A percentile compares a stretch with the other conserved stretches of the same genome.
Conservation (phyloP, 805 yeast species). For the Candida sithepensis region DNA sequence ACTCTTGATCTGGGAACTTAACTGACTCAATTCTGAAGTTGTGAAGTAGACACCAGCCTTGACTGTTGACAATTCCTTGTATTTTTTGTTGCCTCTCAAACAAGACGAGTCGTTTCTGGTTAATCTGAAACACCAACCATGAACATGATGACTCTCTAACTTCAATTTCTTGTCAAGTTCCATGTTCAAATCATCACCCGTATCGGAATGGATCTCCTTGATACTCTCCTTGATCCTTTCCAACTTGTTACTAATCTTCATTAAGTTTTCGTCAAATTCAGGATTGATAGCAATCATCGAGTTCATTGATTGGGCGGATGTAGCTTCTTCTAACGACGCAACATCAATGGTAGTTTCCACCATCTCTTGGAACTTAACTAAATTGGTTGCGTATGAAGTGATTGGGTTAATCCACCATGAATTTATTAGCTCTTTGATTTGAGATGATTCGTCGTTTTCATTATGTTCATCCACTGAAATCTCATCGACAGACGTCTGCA, state of each 20-base stretch:
- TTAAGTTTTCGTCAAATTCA: slow-evolving; percentile 79
- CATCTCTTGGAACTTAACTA: slow-evolving; percentile 72
- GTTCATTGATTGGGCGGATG: slow-evolving; percentile 36
- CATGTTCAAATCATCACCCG: slow-evolving; percentile 71
- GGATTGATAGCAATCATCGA: slow-evolving; percentile 69
- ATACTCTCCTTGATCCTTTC: slow-evolving; percentile 54
- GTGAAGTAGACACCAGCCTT: slow-evolving; percentile 96
- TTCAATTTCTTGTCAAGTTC: slow-evolving; percentile 88
- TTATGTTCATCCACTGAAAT: slow-evolving; percentile 19
- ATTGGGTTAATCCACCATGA: slow-evolving; percentile 60
- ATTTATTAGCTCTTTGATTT: slow-evolving; percentile 36
- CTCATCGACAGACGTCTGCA: slow-evolving; percentile 42
- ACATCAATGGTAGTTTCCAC: slow-evolving; percentile 92
- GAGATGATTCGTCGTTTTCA: slow-evolving; percentile 16
- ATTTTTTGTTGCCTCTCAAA: slow-evolving; percentile 59
- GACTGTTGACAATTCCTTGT: slow-evolving; percentile 80
- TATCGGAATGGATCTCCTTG: slow-evolving; percentile 53
- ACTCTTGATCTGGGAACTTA: slow-evolving; percentile 55
- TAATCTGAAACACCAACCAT: slow-evolving; percentile 93
- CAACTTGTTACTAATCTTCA: slow-evolving; percentile 54
- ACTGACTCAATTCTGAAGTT: slow-evolving; percentile 56
- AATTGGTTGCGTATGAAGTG: slow-evolving; percentile 41
- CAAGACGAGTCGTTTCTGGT: slow-evolving; percentile 87
- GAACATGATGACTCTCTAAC: slow-evolving; percentile 79
- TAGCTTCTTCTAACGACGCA: slow-evolving; percentile 75